These are phyloP conservation scores for Prunus campanulata DNA, from an alignment of 306 rosid genomes.

Conservation along the genomic window DNA sequence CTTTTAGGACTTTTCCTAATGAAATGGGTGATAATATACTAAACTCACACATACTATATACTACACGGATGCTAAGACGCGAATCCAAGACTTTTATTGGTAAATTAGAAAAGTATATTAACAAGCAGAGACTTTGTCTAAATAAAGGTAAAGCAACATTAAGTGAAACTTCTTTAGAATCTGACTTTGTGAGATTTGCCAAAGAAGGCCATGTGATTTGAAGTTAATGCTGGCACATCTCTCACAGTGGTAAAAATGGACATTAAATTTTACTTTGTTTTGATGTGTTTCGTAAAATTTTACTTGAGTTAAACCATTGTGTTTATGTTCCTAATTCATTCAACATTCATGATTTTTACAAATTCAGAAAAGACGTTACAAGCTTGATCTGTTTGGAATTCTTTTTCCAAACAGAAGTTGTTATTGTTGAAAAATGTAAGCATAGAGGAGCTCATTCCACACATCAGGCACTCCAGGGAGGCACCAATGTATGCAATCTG, in stretches of 20 bases:
- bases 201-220: too few relatives aligned
- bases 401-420: background rate
- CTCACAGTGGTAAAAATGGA: too few relatives aligned
- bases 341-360: background rate
- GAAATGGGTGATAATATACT: rapidly evolving
- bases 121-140: too few relatives aligned
- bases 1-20: too few relatives aligned
- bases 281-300: too few relatives aligned
- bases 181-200: background rate
- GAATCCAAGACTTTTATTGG: rapidly evolving
- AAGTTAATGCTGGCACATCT: too few relatives aligned
- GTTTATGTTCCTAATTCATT: too few relatives aligned
- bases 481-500: conserved; percentile 92
- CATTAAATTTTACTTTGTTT: too few relatives aligned
- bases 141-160: background rate
- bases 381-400: background rate
- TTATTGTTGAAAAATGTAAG: conserved; percentile 52
- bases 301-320: too few relatives aligned
- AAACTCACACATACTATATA: rapidly evolving
- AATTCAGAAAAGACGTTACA: background rate
- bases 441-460: conserved; percentile 83
- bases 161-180: background rate
- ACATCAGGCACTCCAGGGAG: conserved; percentile 92
- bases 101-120: too few relatives aligned
- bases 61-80: rapidly evolving